These are phyloP conservation scores for Spathaspora girioi DNA, from an alignment of 805 yeast species.

Conservation along the genomic window DNA sequence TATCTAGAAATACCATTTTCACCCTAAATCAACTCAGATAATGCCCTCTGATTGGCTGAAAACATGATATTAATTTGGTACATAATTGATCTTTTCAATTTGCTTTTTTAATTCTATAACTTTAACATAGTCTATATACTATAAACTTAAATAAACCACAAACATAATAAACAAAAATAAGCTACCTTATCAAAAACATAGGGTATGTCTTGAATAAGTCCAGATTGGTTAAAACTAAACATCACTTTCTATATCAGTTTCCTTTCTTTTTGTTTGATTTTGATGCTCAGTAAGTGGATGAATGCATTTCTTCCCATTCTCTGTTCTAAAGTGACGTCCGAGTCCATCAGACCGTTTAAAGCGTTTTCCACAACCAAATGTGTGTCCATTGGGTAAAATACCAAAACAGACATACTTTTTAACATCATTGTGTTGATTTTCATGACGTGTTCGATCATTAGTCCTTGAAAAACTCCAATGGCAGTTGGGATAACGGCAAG, in stretches of 20 bases:
- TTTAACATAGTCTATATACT: neutral
- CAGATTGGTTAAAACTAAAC: constrained; percentile 17
- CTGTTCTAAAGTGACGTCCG: constrained; percentile 43
- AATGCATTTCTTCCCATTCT: constrained; percentile 43
- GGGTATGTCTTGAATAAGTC: neutral
- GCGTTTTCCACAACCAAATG: constrained; percentile 43
- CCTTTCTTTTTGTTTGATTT: constrained; percentile 20
- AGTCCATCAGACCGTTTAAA: constrained; percentile 47
- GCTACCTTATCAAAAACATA: too few relatives aligned
- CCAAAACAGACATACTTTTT: constrained; percentile 74
- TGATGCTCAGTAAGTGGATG: constrained; percentile 38
- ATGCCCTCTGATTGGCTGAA: too few relatives aligned
- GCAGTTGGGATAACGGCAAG: constrained; percentile 54
- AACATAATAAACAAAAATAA: too few relatives aligned
- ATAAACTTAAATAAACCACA: neutral
- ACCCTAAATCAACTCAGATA: too few relatives aligned
- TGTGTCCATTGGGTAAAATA: constrained; percentile 47
- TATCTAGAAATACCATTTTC: too few relatives aligned
- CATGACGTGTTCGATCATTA: constrained; percentile 44
- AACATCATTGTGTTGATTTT: constrained; percentile 66
- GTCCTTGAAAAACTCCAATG: constrained; percentile 66
- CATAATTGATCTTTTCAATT: too few relatives aligned
- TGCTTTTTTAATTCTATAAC: neutral
- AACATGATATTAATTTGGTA: too few relatives aligned
- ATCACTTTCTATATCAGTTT: constrained; percentile 3